phyloP scores from a whole-genome alignment of 176 grass and related monocot species.

The Musa troglodytarum region DNA sequence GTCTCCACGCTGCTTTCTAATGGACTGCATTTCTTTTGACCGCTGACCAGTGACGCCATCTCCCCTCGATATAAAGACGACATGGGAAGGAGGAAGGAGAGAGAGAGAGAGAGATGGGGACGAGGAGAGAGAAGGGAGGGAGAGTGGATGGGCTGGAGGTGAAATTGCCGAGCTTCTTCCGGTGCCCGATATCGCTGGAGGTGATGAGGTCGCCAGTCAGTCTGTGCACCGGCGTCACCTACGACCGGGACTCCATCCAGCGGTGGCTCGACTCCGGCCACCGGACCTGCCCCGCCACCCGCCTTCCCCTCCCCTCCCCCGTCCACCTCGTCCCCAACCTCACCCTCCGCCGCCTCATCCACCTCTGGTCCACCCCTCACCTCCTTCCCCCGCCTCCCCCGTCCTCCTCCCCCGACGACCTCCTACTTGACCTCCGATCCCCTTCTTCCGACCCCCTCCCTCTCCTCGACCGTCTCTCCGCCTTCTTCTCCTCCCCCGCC shows the following conservation, averaged over 20 bases:
- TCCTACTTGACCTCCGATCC: constrained; percentile 24
- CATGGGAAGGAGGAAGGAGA: background rate
- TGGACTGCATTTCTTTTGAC: background rate
- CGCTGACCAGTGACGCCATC: constrained; percentile 2
- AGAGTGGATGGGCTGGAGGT: constrained; percentile 38
- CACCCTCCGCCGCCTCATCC: constrained; percentile 14
- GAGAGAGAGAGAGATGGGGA: constrained; percentile 15
- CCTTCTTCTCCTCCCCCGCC: constrained; percentile 25
- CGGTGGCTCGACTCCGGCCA: constrained; percentile 85
- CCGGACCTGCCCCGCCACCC: constrained; percentile 82
- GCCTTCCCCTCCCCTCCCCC: constrained; percentile 57
- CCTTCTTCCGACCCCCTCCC: constrained; percentile 36
- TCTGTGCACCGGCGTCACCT: constrained; percentile 91
- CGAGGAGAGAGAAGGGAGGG: constrained; percentile 27
- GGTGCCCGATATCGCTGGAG: constrained; percentile 87
- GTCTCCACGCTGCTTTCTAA: background rate
- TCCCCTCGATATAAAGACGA: background rate
- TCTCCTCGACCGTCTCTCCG: constrained; percentile 36
- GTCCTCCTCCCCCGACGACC: constrained; percentile 36
- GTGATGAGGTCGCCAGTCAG: constrained; percentile 96
- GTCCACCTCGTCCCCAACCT: constrained; percentile 46
- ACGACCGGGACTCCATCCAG: constrained; percentile 89
- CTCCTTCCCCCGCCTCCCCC: constrained; percentile 35
- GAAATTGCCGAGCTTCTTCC: constrained; percentile 78
- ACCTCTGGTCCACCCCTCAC: constrained; percentile 1